Evolutionary conservation across 2,329 filamentous ascomycete genomes (phyloP).

Genomic region (Passalora sequoiae): DNA sequence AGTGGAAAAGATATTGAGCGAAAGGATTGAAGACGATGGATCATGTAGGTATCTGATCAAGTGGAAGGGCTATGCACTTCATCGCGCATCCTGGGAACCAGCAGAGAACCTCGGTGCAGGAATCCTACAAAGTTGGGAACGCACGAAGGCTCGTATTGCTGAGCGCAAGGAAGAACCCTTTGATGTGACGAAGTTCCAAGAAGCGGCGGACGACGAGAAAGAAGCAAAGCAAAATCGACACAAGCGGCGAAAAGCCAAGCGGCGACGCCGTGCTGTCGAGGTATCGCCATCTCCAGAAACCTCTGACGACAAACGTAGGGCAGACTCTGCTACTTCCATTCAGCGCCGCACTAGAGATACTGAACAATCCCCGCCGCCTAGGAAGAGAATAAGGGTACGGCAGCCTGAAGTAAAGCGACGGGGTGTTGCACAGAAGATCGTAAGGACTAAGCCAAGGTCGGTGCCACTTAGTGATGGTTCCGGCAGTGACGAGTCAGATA

Average conservation of each 20-base stretch:
- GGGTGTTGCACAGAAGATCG: slow-evolving; percentile 22
- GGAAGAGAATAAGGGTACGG: slow-evolving; percentile 1
- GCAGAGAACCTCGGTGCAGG: slow-evolving; percentile 10
- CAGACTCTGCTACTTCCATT: no score
- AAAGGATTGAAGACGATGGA: slow-evolving; percentile 13
- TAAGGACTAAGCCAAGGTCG: background rate
- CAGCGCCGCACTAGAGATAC: no score
- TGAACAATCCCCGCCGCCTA: no score
- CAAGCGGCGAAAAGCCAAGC: slow-evolving; percentile 25
- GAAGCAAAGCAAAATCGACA: slow-evolving; percentile 12
- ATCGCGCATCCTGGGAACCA: slow-evolving; percentile 30
- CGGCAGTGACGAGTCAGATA: slow-evolving; percentile 2
- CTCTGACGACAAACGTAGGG: slow-evolving; percentile 12
- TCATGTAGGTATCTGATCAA: slow-evolving; percentile 26
- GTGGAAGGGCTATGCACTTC: slow-evolving; percentile 31
- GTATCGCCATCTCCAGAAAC: slow-evolving; percentile 12
- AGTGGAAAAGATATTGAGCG: slow-evolving; percentile 31
- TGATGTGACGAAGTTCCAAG: slow-evolving; percentile 21
- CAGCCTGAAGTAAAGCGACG: slow-evolving; percentile 14
- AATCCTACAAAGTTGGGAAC: slow-evolving; percentile 23
- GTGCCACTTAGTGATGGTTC: slow-evolving; percentile 9
- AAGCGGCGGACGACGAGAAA: slow-evolving; percentile 10
- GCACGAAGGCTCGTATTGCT: slow-evolving; percentile 16
- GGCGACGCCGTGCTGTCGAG: slow-evolving; percentile 18
- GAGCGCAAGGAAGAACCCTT: slow-evolving; percentile 21